These are phyloP conservation scores for Candida tunisiensis DNA, from an alignment of 1,139 yeast genomes.

Conservation along the genomic window DNA sequence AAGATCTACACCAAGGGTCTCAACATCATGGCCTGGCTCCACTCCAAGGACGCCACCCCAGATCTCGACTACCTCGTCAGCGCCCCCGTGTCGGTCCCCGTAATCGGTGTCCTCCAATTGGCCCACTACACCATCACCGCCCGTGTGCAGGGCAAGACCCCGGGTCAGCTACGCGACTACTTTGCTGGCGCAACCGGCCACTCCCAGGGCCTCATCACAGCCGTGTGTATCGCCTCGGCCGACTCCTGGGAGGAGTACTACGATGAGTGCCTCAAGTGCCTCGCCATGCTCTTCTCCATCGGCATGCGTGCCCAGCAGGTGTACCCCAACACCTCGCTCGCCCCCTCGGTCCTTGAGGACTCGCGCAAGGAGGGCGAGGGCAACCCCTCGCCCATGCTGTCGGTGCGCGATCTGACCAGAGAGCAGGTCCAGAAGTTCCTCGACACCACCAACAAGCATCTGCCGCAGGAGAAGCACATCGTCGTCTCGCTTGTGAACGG, in stretches of 20 bases:
- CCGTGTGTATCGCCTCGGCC: constrained; percentile 78
- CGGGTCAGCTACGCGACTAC: constrained; percentile 66
- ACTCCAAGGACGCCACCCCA: constrained; percentile 73
- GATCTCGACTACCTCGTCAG: constrained; percentile 75
- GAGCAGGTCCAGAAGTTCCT: constrained; percentile 68
- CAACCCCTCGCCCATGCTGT: constrained; percentile 92
- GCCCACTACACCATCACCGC: constrained; percentile 87
- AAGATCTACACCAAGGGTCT: constrained; percentile 91
- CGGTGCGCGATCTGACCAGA: constrained; percentile 72
- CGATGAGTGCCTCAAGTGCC: constrained; percentile 56
- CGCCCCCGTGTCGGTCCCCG: constrained; percentile 91
- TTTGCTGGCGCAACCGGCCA: constrained; percentile 91
- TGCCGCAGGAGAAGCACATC: constrained; percentile 83
- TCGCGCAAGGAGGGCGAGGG: constrained; percentile 93
- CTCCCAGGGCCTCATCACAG: constrained; percentile 93
- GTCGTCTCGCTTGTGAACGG: constrained; percentile 87
- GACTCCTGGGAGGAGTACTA: constrained; percentile 75
- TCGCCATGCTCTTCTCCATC: constrained; percentile 74
- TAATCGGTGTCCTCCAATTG: constrained; percentile 88
- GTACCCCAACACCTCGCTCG: constrained; percentile 86
- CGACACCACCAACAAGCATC: constrained; percentile 77
- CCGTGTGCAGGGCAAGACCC: constrained; percentile 68
- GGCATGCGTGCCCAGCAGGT: constrained; percentile 84
- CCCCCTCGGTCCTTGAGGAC: constrained; percentile 89
- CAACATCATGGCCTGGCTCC: constrained; percentile 76